Conservation (phyloP, 768 basidiomycete genomes). For the Steccherinum ochraceum region DNA sequence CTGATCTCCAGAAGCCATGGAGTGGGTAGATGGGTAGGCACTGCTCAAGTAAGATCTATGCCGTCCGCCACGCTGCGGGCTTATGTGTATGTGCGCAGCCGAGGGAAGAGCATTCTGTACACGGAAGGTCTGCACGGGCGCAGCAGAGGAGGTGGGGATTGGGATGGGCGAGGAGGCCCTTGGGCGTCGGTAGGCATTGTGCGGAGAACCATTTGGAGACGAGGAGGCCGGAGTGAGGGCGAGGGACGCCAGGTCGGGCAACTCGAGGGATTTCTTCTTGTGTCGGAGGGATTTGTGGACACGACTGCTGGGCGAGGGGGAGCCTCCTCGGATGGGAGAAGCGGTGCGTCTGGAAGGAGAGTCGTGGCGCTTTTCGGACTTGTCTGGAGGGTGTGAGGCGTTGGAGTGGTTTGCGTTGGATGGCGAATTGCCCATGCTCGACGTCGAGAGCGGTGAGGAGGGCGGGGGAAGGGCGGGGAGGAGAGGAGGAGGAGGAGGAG, state of each 20-base stretch:
- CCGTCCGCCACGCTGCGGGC: conserved; percentile 21
- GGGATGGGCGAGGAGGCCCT: conserved; percentile 44
- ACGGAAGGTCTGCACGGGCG: conserved; percentile 17
- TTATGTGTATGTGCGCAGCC: conserved; percentile 33
- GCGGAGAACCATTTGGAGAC: conserved; percentile 35
- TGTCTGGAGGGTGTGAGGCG: conserved; percentile 1
- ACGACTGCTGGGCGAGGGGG: conserved; percentile 14
- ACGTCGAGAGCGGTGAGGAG: background rate
- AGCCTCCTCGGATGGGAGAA: conserved; percentile 19
- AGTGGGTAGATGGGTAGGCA: conserved; percentile 38
- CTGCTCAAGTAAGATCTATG: conserved; percentile 29
- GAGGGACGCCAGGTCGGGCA: conserved; percentile 63
- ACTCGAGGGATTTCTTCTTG: conserved; percentile 70
- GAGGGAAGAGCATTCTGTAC: conserved; percentile 33
- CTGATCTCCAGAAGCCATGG: conserved; percentile 25
- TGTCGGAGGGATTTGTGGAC: conserved; percentile 56
- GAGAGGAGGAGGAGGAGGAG: background rate
- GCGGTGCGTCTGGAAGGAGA: conserved; percentile 15
- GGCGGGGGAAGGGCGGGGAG: background rate
- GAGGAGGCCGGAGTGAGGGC: conserved; percentile 37
- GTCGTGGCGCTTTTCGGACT: conserved; percentile 4
- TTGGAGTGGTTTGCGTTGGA: conserved; percentile 11
- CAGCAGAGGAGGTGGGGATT: conserved; percentile 33
- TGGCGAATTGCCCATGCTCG: conserved; percentile 16
- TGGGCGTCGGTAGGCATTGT: conserved; percentile 33